Evolutionary conservation across 2,329 filamentous ascomycete genomes (phyloP), one percentile per base, ranked within the genome.

Genomic region (Colletotrichum sp.): DNA sequence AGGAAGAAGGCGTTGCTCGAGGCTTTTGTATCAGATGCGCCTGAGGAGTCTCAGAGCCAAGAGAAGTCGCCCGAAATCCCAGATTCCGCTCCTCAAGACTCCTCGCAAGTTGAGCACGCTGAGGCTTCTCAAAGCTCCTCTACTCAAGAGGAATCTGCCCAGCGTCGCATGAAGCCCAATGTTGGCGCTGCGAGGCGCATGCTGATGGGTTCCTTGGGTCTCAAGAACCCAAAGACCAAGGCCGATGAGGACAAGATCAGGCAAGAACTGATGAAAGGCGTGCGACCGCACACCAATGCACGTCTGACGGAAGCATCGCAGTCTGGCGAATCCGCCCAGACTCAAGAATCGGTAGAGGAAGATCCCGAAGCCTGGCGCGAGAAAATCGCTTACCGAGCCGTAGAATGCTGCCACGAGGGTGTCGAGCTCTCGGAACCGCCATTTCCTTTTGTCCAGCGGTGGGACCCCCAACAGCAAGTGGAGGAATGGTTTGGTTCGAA

Each of bases 371-470:
- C 91, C 26, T 98, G 96, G 96, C 91, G 91, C 79, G 86, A 91
- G 6, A 95, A 92, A 79, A 93, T 98, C 76, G 90, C 87, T 13
- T 92, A 98, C 77, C 90, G 91, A 28, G 96, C 95, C 26, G 95
- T 98, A 1, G 96, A 99, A 83, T 98, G 96, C 84, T 92, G 92
- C 77, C 89, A 94, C n/a, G 90, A 94, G 34, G 90, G 89, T 7
- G 86, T 95, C 52, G 86, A 90, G 36, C 87, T 98, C 62, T 94
- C 91, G 69, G 90, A 95, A 39, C 96, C 96, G 0, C 95, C 96
- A 0, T 98, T 98, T 81, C 96, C 96, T 0, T 98, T 98, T 83
- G 88, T 94, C 18, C 96, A 98, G 83, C 91, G 95, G 63, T 98
- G 96, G 96, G 95, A 98, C 83, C 90, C 91, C 5, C 93, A 95